Conservation (phyloP, 441 rosid species). For the Eruca vesicaria region DNA sequence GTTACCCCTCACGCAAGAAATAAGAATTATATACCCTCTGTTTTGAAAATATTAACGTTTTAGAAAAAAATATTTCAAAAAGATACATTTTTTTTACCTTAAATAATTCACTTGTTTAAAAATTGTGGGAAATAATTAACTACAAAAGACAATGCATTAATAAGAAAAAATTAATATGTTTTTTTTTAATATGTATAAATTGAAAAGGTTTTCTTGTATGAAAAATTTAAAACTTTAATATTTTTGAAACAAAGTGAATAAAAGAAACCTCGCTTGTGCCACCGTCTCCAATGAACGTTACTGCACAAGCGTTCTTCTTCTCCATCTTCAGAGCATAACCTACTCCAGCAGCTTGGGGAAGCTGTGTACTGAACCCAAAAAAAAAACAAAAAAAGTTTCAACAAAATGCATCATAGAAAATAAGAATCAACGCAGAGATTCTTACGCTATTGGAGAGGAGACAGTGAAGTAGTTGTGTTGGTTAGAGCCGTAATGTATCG, state of each 20-base stretch:
- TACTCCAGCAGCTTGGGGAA: conserved; percentile 80
- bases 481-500: conserved; percentile 71
- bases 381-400: neutral
- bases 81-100: too few relatives aligned
- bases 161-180: too few relatives aligned
- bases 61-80: too few relatives aligned
- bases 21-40: neutral
- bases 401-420: neutral
- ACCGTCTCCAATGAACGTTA: conserved; percentile 67
- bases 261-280: conserved; percentile 61
- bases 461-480: conserved; percentile 61
- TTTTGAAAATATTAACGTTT: too few relatives aligned
- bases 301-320: conserved; percentile 58
- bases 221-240: too few relatives aligned
- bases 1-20: neutral
- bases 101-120: too few relatives aligned
- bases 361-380: conserved; percentile 50
- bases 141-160: too few relatives aligned
- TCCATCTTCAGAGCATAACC: conserved; percentile 83
- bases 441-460: conserved; percentile 77
- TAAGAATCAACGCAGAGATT: neutral
- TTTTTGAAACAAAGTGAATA: too few relatives aligned
- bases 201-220: too few relatives aligned
- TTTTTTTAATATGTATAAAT: too few relatives aligned
- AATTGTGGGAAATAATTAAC: too few relatives aligned